A percentile compares a stretch with the other conserved stretches of the same genome.
Conservation (phyloP, 2,329 filamentous ascomycete species). For the Rhynchosporium secalis region DNA sequence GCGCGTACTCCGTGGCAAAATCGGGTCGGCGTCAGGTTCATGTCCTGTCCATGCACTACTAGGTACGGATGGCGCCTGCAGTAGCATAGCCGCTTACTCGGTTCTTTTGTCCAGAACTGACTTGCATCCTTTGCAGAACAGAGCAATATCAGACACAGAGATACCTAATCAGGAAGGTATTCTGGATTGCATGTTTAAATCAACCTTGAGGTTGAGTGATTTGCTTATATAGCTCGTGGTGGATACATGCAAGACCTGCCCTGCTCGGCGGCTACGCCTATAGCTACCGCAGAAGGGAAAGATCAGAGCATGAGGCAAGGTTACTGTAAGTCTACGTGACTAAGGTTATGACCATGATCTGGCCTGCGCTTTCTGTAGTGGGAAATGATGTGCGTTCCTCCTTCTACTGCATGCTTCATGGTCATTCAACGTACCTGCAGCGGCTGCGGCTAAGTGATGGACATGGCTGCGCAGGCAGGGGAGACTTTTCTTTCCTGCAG, state of each 20-base stretch:
- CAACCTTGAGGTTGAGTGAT: background rate
- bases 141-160: background rate
- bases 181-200: background rate
- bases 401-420: background rate
- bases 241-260: background rate
- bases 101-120: background rate
- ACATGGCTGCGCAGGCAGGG: background rate
- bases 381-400: constrained; percentile 1
- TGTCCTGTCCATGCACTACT: background rate
- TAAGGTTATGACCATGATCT: constrained; percentile 2
- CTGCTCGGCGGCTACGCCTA: constrained; percentile 15
- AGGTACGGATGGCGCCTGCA: background rate
- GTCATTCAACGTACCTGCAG: constrained; percentile 9
- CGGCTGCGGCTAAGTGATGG: background rate
- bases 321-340: background rate
- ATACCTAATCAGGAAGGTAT: constrained; percentile 3
- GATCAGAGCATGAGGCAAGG: background rate
- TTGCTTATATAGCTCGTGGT: background rate
- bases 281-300: background rate
- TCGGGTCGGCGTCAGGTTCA: background rate
- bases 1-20: background rate
- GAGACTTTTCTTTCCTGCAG: background rate
- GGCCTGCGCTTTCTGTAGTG: constrained; percentile 4
- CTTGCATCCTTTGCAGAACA: too few relatives aligned
- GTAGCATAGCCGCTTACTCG: background rate